Evolutionary conservation across 192 early-diverging fungal genomes (phyloP).

Genomic region (Umbelopsis sp.): DNA sequence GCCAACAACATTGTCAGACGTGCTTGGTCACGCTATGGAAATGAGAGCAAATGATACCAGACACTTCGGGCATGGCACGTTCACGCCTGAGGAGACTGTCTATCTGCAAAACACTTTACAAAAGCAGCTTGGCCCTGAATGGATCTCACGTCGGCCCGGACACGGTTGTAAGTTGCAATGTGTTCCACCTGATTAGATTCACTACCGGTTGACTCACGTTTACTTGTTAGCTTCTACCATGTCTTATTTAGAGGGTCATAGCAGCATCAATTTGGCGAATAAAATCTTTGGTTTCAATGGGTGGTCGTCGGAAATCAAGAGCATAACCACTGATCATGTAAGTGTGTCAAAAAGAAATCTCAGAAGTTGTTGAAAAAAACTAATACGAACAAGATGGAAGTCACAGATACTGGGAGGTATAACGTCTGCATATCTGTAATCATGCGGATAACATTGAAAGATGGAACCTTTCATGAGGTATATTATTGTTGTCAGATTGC

Average conservation of each 20-base stretch:
- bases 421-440: conserved; percentile 75
- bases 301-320: conserved; percentile 80
- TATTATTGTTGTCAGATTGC: not conserved
- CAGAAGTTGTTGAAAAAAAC: not conserved
- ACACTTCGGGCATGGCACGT: not conserved
- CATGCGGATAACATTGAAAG: conserved; percentile 81
- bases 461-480: conserved; percentile 87
- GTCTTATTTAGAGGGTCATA: conserved; percentile 67
- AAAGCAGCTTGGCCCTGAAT: conserved; percentile 15
- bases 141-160: not conserved
- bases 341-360: conserved; percentile 15
- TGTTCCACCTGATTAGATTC: too few species aligned
- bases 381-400: conserved; percentile 39
- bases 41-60: not conserved
- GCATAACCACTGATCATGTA: conserved; percentile 80
- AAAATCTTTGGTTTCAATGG: conserved; percentile 95
- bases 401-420: conserved; percentile 53
- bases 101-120: not conserved
- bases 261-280: conserved; percentile 85
- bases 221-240: not conserved
- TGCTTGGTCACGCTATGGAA: not conserved
- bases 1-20: not conserved
- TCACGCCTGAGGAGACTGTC: not conserved
- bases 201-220: not conserved
- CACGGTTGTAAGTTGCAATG: not conserved